These are phyloP conservation scores for Aspergillus bombycis DNA, from an alignment of 2,329 filamentous ascomycete genomes.

Conservation along the genomic window DNA sequence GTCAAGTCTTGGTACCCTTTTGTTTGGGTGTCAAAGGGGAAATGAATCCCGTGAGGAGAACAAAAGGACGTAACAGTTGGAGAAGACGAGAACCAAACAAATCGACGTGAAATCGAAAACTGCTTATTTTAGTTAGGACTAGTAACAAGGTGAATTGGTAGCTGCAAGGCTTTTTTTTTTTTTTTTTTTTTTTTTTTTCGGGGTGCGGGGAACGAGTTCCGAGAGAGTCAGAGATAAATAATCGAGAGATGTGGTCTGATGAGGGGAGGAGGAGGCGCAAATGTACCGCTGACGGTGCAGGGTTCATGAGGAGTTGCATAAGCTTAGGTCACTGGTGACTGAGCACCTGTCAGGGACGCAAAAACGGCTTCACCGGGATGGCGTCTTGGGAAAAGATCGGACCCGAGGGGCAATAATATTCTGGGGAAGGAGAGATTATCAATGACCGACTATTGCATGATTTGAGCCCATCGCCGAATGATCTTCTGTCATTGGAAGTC, in stretches of 20 bases:
- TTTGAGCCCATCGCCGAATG: constrained; percentile 3
- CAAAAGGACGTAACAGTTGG: background rate
- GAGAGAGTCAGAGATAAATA: constrained; percentile 4
- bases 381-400: constrained; percentile 29
- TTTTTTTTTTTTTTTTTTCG: background rate
- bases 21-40: background rate
- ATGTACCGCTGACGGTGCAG: background rate
- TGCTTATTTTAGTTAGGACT: background rate
- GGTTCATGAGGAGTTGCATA: background rate
- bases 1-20: too few relatives aligned
- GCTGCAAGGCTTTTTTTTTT: background rate
- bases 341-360: constrained; percentile 6
- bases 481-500: constrained; percentile 1
- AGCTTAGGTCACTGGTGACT: background rate
- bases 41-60: background rate
- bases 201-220: constrained; percentile 11
- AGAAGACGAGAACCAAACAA: background rate
- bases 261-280: background rate
- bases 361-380: constrained; percentile 28
- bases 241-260: constrained; percentile 1
- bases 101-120: background rate
- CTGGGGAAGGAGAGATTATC: background rate
- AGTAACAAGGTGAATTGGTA: background rate
- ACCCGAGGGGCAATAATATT: background rate
- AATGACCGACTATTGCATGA: constrained; percentile 3